phyloP scores from a whole-genome alignment of 1,284 basidiomycete species.

The Trichosporon sp. region DNA sequence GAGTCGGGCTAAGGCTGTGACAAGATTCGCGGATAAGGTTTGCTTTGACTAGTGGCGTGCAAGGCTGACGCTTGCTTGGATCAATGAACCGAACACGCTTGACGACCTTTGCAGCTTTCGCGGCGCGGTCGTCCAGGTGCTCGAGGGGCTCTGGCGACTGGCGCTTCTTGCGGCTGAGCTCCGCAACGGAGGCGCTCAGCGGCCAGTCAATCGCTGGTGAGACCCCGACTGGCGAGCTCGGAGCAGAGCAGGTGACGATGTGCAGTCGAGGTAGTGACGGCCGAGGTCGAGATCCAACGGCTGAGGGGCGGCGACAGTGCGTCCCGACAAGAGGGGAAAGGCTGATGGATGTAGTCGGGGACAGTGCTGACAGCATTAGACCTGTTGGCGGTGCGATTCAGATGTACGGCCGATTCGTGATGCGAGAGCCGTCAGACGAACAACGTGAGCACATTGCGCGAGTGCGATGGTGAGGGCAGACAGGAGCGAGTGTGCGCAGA shows the following conservation, averaged over 20 bases:
- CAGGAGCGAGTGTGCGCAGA: background rate
- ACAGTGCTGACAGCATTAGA: slow-evolving; percentile 3
- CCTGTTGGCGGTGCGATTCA: background rate
- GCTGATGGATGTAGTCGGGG: slow-evolving; percentile 1
- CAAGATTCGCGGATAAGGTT: background rate
- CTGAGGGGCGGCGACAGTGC: background rate
- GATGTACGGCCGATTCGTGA: background rate
- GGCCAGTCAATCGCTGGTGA: background rate
- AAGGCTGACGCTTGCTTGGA: background rate
- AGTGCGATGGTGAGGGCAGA: background rate
- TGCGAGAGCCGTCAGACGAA: background rate
- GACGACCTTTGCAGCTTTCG: background rate
- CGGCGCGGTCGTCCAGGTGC: background rate
- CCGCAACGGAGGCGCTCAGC: background rate
- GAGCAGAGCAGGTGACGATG: background rate
- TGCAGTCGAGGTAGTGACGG: background rate
- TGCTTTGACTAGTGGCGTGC: background rate
- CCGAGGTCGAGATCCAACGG: background rate
- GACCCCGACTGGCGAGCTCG: background rate
- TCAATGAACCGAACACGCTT: slow-evolving; percentile 1
- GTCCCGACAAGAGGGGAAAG: slow-evolving; percentile 1
- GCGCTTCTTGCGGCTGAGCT: background rate
- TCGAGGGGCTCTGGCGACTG: background rate
- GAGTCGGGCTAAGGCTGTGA: background rate
- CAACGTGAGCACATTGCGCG: background rate